Evolutionary conservation across 208 protist genomes (phyloP).

Genomic region (Leptomonas seymouri): DNA sequence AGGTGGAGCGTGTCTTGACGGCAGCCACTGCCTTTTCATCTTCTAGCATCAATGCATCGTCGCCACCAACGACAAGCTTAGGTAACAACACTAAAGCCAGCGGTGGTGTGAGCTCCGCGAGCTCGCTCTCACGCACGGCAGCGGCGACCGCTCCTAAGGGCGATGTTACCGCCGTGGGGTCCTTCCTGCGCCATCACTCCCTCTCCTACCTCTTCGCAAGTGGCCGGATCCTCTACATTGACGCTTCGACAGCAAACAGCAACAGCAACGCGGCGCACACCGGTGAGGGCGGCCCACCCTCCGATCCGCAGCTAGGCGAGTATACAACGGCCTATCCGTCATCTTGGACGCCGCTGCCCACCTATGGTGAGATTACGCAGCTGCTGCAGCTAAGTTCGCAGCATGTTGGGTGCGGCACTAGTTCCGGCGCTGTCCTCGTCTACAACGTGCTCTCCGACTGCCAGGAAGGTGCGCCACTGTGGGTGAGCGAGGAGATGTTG

Average conservation of each 20-base stretch:
- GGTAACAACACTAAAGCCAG: background rate
- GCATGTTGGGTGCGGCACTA: slow-evolving; percentile 69
- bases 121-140: background rate
- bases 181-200: slow-evolving; percentile 59
- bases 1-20: slow-evolving; percentile 44
- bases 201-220: slow-evolving; percentile 76
- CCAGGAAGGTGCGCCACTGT: slow-evolving; percentile 77
- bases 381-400: slow-evolving; percentile 62
- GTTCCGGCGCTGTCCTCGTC: slow-evolving; percentile 71
- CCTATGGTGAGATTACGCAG: slow-evolving; percentile 55
- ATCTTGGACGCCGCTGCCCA: slow-evolving; percentile 49
- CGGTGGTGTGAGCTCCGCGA: background rate
- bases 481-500: slow-evolving; percentile 46
- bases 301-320: slow-evolving; percentile 51
- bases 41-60: background rate
- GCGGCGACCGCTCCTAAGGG: slow-evolving; percentile 16
- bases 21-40: slow-evolving; percentile 8
- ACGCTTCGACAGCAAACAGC: slow-evolving; percentile 4
- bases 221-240: slow-evolving; percentile 47
- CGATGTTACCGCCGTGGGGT: slow-evolving; percentile 70
- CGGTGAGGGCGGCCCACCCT: background rate
- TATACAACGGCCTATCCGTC: slow-evolving; percentile 67
- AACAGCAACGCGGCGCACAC: background rate
- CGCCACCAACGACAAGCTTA: background rate
- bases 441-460: slow-evolving; percentile 77